Evolutionary conservation across 352 stramenopile species (phyloP).

Genomic region (Pythium folliculosum): DNA sequence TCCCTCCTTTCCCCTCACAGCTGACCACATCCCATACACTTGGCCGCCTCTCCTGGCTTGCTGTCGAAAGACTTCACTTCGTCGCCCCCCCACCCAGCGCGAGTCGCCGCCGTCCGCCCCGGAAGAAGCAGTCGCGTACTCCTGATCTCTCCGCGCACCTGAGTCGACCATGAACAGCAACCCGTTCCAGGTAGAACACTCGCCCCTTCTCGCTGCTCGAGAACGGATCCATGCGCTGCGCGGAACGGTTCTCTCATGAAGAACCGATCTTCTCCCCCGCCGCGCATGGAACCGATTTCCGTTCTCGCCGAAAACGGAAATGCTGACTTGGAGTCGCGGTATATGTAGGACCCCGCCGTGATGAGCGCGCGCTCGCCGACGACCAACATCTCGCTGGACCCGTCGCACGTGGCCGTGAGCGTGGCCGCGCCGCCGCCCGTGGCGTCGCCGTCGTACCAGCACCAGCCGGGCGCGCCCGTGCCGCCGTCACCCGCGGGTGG

Average conservation of each 20-base stretch:
- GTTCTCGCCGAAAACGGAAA: background rate
- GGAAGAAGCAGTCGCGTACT: background rate
- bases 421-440: slow-evolving; percentile 40
- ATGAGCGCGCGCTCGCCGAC: slow-evolving; percentile 28
- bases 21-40: slow-evolving; percentile 26
- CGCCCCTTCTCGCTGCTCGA: background rate
- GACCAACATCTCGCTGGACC: slow-evolving; percentile 21
- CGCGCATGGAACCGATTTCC: background rate
- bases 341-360: slow-evolving; percentile 28
- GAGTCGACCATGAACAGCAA: slow-evolving; percentile 29
- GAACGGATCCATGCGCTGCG: background rate
- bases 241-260: background rate
- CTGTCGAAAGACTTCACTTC: slow-evolving; percentile 13
- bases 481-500: slow-evolving; percentile 17
- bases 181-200: slow-evolving; percentile 27
- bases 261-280: background rate
- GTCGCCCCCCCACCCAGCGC: background rate
- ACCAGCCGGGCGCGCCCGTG: slow-evolving; percentile 30
- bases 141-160: background rate
- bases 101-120: background rate
- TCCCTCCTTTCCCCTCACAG: too few species aligned
- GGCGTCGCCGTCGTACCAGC: slow-evolving; percentile 41
- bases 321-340: background rate
- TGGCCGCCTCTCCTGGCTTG: background rate
- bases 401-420: slow-evolving; percentile 29